phyloP scores from a whole-genome alignment of 345 rosid genomes.

The Luvunga scandens region DNA sequence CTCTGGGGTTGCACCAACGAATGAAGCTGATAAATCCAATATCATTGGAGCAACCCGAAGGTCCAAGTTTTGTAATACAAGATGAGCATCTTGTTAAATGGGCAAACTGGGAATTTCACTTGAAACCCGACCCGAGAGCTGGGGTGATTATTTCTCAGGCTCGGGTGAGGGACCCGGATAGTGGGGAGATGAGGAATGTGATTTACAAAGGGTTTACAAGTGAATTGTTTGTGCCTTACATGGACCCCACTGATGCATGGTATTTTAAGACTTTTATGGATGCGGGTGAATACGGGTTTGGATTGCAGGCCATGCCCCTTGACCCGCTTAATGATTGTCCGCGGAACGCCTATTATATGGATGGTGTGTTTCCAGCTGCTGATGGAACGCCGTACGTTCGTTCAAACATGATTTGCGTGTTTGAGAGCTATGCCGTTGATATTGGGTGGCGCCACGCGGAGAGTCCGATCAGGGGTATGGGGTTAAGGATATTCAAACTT shows the following conservation, averaged over 20 bases:
- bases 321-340: conserved; percentile 93
- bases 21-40: conserved; percentile 55
- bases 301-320: conserved; percentile 78
- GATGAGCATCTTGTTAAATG: conserved; percentile 66
- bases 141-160: conserved; percentile 66
- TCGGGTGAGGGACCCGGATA: conserved; percentile 58
- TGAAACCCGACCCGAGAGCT: conserved; percentile 81
- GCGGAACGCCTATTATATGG: conserved; percentile 74
- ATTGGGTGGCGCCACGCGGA: conserved; percentile 86
- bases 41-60: conserved; percentile 80
- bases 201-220: conserved; percentile 79
- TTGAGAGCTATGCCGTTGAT: conserved; percentile 82
- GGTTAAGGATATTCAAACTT: conserved; percentile 29
- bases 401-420: conserved; percentile 74
- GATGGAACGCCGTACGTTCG: conserved; percentile 73
- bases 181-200: conserved; percentile 58
- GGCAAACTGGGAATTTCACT: conserved; percentile 93
- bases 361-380: conserved; percentile 67
- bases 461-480: conserved; percentile 63
- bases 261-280: conserved; percentile 92
- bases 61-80: conserved; percentile 67
- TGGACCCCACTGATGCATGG: conserved; percentile 91
- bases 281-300: conserved; percentile 90
- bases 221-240: conserved; percentile 83
- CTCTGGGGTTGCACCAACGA: conserved; percentile 10